phyloP scores from a whole-genome alignment of 139 green algal genomes.

The Chlorella vulgaris region DNA sequence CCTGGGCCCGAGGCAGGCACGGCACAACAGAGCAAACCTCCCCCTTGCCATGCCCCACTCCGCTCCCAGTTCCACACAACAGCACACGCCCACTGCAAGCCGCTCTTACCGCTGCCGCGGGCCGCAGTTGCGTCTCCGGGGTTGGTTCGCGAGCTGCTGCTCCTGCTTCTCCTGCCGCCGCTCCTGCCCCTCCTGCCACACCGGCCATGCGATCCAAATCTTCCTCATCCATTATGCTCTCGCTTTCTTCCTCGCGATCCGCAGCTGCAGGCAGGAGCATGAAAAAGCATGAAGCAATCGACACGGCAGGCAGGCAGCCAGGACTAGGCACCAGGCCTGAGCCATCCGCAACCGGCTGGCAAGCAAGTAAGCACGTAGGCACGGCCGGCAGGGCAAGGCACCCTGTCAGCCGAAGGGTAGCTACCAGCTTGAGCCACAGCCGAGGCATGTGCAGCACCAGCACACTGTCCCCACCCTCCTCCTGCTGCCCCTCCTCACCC shows the following conservation, averaged over 20 bases:
- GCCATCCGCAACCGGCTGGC: no score
- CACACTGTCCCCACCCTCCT: no score
- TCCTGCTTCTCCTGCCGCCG: not conserved
- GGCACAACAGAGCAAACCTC: no score
- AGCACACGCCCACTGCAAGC: not conserved
- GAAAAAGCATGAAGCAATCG: no score
- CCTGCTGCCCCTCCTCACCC: not conserved
- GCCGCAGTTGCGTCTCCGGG: not conserved
- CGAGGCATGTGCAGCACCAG: not conserved
- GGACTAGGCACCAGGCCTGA: not conserved
- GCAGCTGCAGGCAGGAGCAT: conserved; percentile 3
- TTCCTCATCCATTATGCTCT: conserved; percentile 37
- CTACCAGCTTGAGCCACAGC: no score
- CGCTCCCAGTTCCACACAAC: not conserved
- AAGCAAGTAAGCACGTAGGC: no score
- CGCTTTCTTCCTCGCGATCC: conserved; percentile 22
- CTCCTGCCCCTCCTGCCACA: not conserved
- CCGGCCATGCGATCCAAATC: conserved; percentile 38
- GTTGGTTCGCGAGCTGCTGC: conserved; percentile 18
- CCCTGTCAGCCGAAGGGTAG: no score
- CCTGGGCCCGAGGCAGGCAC: no score
- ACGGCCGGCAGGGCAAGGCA: no score
- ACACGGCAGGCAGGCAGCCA: not conserved
- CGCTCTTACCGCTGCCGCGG: not conserved
- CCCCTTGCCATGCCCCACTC: not conserved